Base-by-base conservation (phyloP, 345 rosid genomes). In the Salix koriyanagi region DNA sequence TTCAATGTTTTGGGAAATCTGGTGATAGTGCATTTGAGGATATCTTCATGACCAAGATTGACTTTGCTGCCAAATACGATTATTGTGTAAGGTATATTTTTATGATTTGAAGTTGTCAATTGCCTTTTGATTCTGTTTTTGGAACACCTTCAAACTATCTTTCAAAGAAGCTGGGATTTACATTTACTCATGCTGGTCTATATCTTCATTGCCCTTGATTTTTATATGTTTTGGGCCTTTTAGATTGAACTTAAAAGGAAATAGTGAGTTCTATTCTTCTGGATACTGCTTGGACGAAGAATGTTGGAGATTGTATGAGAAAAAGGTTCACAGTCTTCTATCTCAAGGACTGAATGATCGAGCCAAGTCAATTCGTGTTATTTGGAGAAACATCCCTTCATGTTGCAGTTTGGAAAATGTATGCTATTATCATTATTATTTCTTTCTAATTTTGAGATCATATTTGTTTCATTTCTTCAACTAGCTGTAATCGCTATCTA, bases 261-360 rank as follows among this genome's bases (percentile, higher is more conserved):
- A 84, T 65, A 67, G 72, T 26, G 86, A 88, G 79, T 81, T 82
- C 69, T 71, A 77, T 77, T 75, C 86, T 23, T 80, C 84, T 67
- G 98, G 91, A 77, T 89, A 82, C 85, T 95, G 99, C 87, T 86
- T 87, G 85, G 99, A 95, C 80, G 90, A 86, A 74, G 99, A 95
- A 80, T 90, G 90, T 77, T 95, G 99, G 99, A 90, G 97, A 87
- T 65, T 80, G 69, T 89, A 84, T 68, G 99, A 95, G 89, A 86
- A 89, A 82, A 90, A 89, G 83, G 92, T 95, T 62, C 86, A 89
- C 7, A 77, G 77, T 79, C 78, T 93, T 79, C 88, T 95, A 21
- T 70, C 32, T 81, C 92, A 93, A 80, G 98, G 97, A 79, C 87
- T 95, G 64, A 83, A 87, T 30, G 97, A 95, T 80, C 89, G 96